A percentile compares a stretch with the other conserved stretches of the same genome.
phyloP scores from a whole-genome alignment of 305 asterid species.

The Fraxinus baroniana region DNA sequence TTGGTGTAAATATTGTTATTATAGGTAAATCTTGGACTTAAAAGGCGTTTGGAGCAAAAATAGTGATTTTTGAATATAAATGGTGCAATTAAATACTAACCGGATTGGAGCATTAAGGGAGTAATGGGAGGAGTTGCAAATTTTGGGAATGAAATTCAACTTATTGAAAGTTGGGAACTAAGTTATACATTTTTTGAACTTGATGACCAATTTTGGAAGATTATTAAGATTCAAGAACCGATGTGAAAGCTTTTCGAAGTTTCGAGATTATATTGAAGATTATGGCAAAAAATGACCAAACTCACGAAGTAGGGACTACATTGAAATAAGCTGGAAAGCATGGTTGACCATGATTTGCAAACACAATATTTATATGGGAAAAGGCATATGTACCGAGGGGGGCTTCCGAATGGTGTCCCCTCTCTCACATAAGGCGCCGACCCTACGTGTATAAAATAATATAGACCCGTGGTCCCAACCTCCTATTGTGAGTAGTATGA shows the following conservation, averaged over 20 bases:
- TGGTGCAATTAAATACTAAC: background rate
- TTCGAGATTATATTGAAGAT: background rate
- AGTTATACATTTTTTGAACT: background rate
- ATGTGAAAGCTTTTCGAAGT: background rate
- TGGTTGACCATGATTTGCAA: background rate
- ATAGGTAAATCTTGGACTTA: background rate
- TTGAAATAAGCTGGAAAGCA: background rate
- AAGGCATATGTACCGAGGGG: no score
- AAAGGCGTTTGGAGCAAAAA: background rate
- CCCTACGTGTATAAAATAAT: no score
- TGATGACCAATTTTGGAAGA: background rate
- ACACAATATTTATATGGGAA: no score
- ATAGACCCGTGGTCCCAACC: no score
- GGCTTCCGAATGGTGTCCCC: no score
- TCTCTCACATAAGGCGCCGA: no score
- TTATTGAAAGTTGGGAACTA: background rate
- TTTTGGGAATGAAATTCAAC: background rate
- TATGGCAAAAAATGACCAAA: background rate
- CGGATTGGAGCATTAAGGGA: background rate
- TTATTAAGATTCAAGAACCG: background rate
- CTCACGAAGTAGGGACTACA: background rate
- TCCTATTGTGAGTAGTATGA: no score
- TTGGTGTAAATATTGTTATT: background rate
- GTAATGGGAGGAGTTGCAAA: background rate
- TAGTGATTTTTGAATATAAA: background rate